A percentile compares a stretch with the other conserved stretches of the same genome.
Evolutionary conservation across 345 rosid species (phyloP).

Genomic region (Xanthoceras sorbifolium): DNA sequence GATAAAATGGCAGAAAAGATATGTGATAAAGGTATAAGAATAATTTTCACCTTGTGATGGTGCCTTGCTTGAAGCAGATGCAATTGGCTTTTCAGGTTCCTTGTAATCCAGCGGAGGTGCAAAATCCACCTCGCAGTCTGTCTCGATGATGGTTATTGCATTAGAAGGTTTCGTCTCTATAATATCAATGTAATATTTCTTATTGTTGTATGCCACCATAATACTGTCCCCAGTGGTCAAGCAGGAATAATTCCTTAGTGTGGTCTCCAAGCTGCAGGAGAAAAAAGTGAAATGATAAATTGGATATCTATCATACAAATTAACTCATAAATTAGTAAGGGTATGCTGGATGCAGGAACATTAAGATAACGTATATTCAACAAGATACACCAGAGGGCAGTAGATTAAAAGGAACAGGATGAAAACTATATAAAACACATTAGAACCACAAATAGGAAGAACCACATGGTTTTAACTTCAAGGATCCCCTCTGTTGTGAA

Average conservation of each 20-base stretch:
- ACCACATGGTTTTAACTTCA: neutral
- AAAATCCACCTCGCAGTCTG: conserved; percentile 99
- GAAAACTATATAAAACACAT: neutral
- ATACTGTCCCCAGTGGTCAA: conserved; percentile 96
- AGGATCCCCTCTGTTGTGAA: neutral
- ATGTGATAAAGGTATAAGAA: neutral
- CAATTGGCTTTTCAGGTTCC: conserved; percentile 80
- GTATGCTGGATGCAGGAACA: neutral
- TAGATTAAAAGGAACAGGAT: neutral
- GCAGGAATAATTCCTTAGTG: conserved; percentile 95
- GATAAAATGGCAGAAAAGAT: neutral
- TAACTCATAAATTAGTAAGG: neutral
- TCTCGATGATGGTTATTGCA: conserved; percentile 96
- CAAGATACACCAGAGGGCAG: neutral
- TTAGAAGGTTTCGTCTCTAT: conserved; percentile 90
- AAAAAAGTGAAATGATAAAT: conserved; percentile 10
- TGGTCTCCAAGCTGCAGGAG: conserved; percentile 83
- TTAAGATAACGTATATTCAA: neutral
- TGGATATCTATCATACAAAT: neutral
- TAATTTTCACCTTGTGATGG: conserved; percentile 55
- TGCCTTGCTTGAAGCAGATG: conserved; percentile 51
- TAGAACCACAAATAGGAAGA: neutral
- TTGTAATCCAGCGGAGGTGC: conserved; percentile 98
- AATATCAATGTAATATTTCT: conserved; percentile 95
- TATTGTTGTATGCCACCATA: conserved; percentile 98